A percentile compares a stretch with the other conserved stretches of the same genome.
Evolutionary conservation across 2,329 filamentous ascomycete species (phyloP).

Genomic region (Fusarium fujikuroi): DNA sequence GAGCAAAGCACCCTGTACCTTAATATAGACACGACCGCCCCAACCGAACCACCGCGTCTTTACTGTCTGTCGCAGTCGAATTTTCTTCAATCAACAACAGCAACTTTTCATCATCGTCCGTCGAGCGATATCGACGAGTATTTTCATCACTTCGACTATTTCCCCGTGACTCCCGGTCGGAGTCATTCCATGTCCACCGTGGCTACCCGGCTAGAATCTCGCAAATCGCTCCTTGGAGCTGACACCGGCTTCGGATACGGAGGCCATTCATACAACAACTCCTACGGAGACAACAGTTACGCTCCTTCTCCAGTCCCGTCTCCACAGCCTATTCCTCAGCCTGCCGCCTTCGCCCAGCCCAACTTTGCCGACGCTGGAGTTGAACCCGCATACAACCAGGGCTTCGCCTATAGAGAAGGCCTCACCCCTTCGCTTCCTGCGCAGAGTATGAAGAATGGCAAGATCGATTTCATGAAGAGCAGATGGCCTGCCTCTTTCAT

Average conservation of each 20-base stretch:
- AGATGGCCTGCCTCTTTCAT: conserved; percentile 92
- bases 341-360: conserved; percentile 43
- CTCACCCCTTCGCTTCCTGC: conserved; percentile 49
- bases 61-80: conserved; percentile 1
- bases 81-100: conserved; percentile 10
- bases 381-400: conserved; percentile 48
- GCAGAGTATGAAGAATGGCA: conserved; percentile 46
- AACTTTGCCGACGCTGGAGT: conserved; percentile 46
- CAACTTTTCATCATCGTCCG: conserved; percentile 10
- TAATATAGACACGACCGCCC: conserved; percentile 27
- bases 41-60: conserved; percentile 28
- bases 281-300: conserved; percentile 44
- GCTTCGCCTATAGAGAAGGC: conserved; percentile 53
- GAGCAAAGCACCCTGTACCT: conserved; percentile 6
- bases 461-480: conserved; percentile 80
- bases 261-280: conserved; percentile 48
- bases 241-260: conserved; percentile 53
- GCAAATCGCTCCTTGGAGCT: conserved; percentile 53
- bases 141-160: conserved; percentile 9
- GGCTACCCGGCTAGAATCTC: conserved; percentile 55
- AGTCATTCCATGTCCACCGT: conserved; percentile 50
- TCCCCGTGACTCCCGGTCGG: conserved; percentile 51
- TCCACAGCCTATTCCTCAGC: conserved; percentile 36
- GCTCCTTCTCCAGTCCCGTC: conserved; percentile 28
- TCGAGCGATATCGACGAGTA: conserved; percentile 27